These are phyloP conservation scores for Extremus antarcticus DNA, from an alignment of 495 filamentous ascomycete genomes.

Conservation along the genomic window DNA sequence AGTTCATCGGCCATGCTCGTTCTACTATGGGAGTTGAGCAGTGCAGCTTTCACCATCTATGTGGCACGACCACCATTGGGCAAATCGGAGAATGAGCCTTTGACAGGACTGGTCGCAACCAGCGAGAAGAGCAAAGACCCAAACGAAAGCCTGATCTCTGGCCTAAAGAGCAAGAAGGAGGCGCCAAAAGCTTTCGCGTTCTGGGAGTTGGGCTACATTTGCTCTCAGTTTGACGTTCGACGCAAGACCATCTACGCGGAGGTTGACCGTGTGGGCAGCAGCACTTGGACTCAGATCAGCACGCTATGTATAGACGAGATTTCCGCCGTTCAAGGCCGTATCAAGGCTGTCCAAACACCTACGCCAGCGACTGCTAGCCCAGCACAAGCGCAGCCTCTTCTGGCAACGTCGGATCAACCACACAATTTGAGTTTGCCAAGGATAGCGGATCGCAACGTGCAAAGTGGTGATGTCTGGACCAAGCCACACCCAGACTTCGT, in stretches of 20 bases:
- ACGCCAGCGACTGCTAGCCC: slow-evolving; percentile 22
- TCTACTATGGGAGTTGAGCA: slow-evolving; percentile 61
- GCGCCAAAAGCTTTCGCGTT: slow-evolving; percentile 66
- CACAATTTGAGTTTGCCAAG: slow-evolving; percentile 4
- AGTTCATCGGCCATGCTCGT: slow-evolving; percentile 55
- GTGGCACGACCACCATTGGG: slow-evolving; percentile 73
- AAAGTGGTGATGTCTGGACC: slow-evolving; percentile 23
- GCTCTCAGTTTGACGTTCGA: slow-evolving; percentile 56
- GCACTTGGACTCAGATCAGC: slow-evolving; percentile 72
- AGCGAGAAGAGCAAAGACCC: slow-evolving; percentile 82
- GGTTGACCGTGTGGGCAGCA: slow-evolving; percentile 67
- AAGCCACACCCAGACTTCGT: slow-evolving; percentile 32
- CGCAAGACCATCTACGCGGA: slow-evolving; percentile 80
- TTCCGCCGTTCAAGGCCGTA: slow-evolving; percentile 50
- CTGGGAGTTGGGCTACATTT: slow-evolving; percentile 79
- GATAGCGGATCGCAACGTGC: slow-evolving; percentile 6
- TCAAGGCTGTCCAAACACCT: slow-evolving; percentile 46
- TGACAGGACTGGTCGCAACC: slow-evolving; percentile 76
- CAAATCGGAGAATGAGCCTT: slow-evolving; percentile 62
- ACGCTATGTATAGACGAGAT: slow-evolving; percentile 55
- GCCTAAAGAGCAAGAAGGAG: slow-evolving; percentile 64
- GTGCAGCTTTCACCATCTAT: slow-evolving; percentile 65
- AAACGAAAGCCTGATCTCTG: slow-evolving; percentile 78
- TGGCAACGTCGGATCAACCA: slow-evolving; percentile 33
- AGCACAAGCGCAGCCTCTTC: slow-evolving; percentile 31